phyloP scores from a whole-genome alignment of 2,329 filamentous ascomycete species.

The Chalara sp. region DNA sequence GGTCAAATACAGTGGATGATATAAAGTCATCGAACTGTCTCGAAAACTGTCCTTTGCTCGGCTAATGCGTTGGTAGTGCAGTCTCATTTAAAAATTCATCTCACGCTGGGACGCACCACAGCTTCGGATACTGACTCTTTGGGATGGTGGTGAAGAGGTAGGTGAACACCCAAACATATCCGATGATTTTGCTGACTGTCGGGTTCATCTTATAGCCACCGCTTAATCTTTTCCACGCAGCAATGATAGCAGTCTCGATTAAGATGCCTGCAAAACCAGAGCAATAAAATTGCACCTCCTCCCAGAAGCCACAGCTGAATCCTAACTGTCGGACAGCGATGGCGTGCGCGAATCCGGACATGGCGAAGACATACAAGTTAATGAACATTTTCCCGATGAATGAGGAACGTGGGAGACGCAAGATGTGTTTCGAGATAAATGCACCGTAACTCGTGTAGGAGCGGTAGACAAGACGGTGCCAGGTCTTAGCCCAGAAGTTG shows the following conservation, averaged over 20 bases:
- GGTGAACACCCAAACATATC: conserved; percentile 4
- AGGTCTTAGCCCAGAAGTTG: conserved; percentile 6
- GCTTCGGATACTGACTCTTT: conserved; percentile 4
- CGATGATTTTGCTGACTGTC: neutral
- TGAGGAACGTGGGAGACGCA: neutral
- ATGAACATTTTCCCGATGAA: conserved; percentile 1
- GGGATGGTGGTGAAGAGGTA: conserved; percentile 1
- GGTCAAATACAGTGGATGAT: no score
- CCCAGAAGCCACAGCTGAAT: neutral
- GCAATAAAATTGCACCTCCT: neutral
- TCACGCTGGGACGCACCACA: conserved; percentile 1
- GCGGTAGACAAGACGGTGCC: conserved; percentile 6
- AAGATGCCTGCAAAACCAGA: neutral
- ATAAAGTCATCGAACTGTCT: no score
- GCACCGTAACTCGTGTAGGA: neutral
- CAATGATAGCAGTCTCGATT: neutral
- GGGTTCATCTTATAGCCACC: neutral
- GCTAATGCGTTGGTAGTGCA: no score
- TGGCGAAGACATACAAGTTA: neutral
- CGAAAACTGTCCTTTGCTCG: no score
- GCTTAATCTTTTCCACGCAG: neutral
- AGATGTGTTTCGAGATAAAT: conserved; percentile 1
- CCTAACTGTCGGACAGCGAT: neutral
- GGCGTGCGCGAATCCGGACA: conserved; percentile 1
- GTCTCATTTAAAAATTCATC: neutral